A percentile compares a stretch with the other conserved stretches of the same genome.
These are phyloP conservation scores for Diaporthe longicolla DNA, from an alignment of 2,329 filamentous ascomycete genomes.

Conservation along the genomic window DNA sequence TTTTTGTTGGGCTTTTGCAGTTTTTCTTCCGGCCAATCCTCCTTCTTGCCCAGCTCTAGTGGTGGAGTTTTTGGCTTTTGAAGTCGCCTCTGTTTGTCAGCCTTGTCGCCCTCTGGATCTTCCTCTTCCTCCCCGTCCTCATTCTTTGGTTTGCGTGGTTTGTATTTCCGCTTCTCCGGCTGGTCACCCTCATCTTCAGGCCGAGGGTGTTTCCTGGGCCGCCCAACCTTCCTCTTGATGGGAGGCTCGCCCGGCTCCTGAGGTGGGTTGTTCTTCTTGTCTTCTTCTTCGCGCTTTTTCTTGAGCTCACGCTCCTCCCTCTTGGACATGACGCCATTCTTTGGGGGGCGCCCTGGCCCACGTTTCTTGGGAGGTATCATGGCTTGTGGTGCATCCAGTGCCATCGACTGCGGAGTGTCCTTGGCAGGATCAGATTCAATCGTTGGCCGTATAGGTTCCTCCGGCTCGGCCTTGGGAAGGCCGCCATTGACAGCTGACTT, in stretches of 20 bases:
- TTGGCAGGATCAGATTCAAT: slow-evolving; percentile 50
- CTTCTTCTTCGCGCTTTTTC: slow-evolving; percentile 68
- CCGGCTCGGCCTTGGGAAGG: slow-evolving; percentile 48
- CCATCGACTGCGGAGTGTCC: slow-evolving; percentile 47
- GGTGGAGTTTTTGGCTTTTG: slow-evolving; percentile 76
- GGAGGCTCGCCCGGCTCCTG: slow-evolving; percentile 63
- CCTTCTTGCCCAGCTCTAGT: slow-evolving; percentile 63
- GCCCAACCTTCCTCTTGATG: slow-evolving; percentile 75
- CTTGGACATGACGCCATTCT: slow-evolving; percentile 88
- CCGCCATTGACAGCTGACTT: slow-evolving; percentile 47
- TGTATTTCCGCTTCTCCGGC: slow-evolving; percentile 77
- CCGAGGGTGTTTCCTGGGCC: slow-evolving; percentile 74
- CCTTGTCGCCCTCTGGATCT: slow-evolving; percentile 67
- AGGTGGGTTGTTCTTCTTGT: slow-evolving; percentile 66
- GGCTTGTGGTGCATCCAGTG: slow-evolving; percentile 50
- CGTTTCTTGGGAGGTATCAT: slow-evolving; percentile 73
- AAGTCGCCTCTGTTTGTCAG: slow-evolving; percentile 71
- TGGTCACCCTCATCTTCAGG: slow-evolving; percentile 68
- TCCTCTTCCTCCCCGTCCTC: slow-evolving; percentile 68
- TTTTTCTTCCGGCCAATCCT: slow-evolving; percentile 71
- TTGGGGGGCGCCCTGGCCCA: slow-evolving; percentile 84
- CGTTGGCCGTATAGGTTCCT: slow-evolving; percentile 50
- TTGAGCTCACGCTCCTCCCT: slow-evolving; percentile 76
- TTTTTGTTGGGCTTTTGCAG: slow-evolving; percentile 74
- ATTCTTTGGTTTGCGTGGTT: slow-evolving; percentile 64